Conservation (phyloP, 2,329 filamentous ascomycete genomes). For the Aspergillus chevalieri region DNA sequence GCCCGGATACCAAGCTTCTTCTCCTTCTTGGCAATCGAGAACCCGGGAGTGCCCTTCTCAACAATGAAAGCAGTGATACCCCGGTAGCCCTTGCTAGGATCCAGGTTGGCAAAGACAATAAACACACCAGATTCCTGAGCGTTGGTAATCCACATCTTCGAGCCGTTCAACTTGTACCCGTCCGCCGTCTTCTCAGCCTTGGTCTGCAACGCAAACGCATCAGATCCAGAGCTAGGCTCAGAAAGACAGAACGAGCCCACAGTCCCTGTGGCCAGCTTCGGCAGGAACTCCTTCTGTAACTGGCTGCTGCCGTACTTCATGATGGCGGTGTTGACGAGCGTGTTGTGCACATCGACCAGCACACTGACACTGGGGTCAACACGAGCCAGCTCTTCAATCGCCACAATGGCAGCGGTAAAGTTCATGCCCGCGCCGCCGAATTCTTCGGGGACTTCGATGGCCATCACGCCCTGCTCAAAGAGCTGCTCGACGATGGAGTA, state of each 20-base stretch:
- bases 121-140: conserved; percentile 89
- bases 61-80: conserved; percentile 95
- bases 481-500: conserved; percentile 78
- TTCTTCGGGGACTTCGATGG: conserved; percentile 94
- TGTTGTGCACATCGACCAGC: conserved; percentile 96
- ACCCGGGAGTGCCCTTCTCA: conserved; percentile 81
- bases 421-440: conserved; percentile 97
- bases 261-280: conserved; percentile 81
- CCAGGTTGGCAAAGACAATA: conserved; percentile 95
- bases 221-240: conserved; percentile 86
- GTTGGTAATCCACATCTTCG: conserved; percentile 99
- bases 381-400: conserved; percentile 91
- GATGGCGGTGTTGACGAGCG: conserved; percentile 88
- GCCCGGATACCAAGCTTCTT: conserved; percentile 98
- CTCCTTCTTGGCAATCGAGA: conserved; percentile 97
- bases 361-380: conserved; percentile 94
- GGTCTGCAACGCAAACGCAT: conserved; percentile 91
- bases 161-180: conserved; percentile 81
- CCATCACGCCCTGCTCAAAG: conserved; percentile 97
- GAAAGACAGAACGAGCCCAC: conserved; percentile 89
- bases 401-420: conserved; percentile 92
- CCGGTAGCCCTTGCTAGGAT: conserved; percentile 88
- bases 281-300: conserved; percentile 79
- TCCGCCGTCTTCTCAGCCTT: conserved; percentile 76
- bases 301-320: conserved; percentile 74